These are phyloP conservation scores for Fusarium nisikadoi DNA, from an alignment of 2,329 filamentous ascomycete species.

Conservation along the genomic window DNA sequence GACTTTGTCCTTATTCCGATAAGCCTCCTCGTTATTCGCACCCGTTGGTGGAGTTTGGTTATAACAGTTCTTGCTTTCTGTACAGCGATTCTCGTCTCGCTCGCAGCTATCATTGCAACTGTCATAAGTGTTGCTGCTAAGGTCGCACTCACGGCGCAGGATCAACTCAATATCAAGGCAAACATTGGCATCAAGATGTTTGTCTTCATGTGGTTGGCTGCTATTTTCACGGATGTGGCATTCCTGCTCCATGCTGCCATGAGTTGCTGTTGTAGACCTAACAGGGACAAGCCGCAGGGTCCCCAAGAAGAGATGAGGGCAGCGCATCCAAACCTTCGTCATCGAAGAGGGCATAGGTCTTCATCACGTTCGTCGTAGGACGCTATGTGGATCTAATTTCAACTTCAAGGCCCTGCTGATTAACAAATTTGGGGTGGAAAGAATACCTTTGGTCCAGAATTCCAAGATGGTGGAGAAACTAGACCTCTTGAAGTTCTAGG, in stretches of 20 bases:
- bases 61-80: conserved; percentile 75
- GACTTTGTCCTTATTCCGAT: conserved; percentile 78
- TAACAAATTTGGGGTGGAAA: neutral
- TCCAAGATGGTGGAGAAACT: neutral
- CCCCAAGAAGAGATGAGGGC: conserved; percentile 36
- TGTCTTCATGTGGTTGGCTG: conserved; percentile 88
- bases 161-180: conserved; percentile 80
- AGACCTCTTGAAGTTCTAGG: neutral
- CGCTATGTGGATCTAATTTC: neutral
- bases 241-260: conserved; percentile 79
- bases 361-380: conserved; percentile 28
- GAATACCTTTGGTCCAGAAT: neutral
- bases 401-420: neutral
- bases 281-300: conserved; percentile 28
- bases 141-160: conserved; percentile 76
- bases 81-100: conserved; percentile 72
- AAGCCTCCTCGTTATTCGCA: conserved; percentile 64
- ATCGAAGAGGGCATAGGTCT: conserved; percentile 38
- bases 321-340: conserved; percentile 45
- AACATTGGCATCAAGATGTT: conserved; percentile 79
- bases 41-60: conserved; percentile 73
- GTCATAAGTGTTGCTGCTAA: conserved; percentile 86
- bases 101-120: conserved; percentile 79
- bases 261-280: conserved; percentile 75
- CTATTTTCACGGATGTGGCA: conserved; percentile 72